phyloP scores from a whole-genome alignment of 31 red algal species.

The Odonthalia washingtoniensis region DNA sequence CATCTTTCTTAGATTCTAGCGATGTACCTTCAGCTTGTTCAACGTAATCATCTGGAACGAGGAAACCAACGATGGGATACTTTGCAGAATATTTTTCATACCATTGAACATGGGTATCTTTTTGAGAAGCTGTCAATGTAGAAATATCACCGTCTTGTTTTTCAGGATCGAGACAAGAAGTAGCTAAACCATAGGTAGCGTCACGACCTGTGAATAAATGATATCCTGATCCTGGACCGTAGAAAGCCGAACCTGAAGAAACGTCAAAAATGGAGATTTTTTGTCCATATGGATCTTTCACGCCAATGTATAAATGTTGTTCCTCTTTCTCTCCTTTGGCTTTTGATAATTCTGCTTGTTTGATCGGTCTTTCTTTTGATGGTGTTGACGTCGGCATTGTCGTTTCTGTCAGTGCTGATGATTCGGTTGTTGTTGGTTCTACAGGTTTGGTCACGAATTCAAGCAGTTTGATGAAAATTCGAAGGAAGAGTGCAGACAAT shows the following conservation, averaged over 20 bases:
- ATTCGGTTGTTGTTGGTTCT: not conserved
- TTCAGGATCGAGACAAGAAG: conserved; percentile 70
- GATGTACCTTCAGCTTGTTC: conserved; percentile 25
- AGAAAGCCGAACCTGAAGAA: conserved; percentile 75
- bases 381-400: conserved; percentile 15
- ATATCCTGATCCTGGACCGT: conserved; percentile 96
- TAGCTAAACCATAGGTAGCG: conserved; percentile 95
- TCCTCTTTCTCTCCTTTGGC: conserved; percentile 64
- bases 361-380: conserved; percentile 25
- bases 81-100: conserved; percentile 86
- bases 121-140: conserved; percentile 72
- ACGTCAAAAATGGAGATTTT: conserved; percentile 90
- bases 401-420: too few species aligned
- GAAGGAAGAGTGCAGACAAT: too few species aligned
- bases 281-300: conserved; percentile 76
- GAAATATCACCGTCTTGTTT: conserved; percentile 77
- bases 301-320: conserved; percentile 64
- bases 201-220: conserved; percentile 91
- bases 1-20: conserved; percentile 71
- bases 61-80: conserved; percentile 87
- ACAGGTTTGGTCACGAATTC: not conserved
- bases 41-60: conserved; percentile 60
- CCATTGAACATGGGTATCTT: conserved; percentile 91
- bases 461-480: too few species aligned
- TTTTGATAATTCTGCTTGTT: conserved; percentile 59